Evolutionary conservation across 345 rosid species (phyloP).

Genomic region (Ceriops tagal): DNA sequence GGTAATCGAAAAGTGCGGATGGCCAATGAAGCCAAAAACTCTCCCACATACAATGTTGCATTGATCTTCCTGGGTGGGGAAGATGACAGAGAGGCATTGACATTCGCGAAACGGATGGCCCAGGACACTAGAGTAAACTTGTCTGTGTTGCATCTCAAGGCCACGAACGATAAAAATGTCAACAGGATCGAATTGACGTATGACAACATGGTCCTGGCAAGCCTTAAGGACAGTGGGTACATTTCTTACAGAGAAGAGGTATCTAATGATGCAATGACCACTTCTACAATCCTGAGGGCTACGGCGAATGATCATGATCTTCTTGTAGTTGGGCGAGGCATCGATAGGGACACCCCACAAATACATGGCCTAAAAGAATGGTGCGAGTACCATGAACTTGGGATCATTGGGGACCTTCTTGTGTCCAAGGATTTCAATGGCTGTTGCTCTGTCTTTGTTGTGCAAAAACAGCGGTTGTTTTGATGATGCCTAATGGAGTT

Average conservation of each 20-base stretch:
- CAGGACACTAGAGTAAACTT: conserved; percentile 15
- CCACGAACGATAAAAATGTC: not conserved
- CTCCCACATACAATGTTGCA: conserved; percentile 15
- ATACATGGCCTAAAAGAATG: conserved; percentile 9
- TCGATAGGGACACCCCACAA: not conserved
- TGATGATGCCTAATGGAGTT: not conserved
- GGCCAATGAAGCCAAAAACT: conserved; percentile 7
- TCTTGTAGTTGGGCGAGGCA: conserved; percentile 9
- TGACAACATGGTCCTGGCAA: not conserved
- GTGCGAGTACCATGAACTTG: conserved; percentile 11
- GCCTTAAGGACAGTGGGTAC: not conserved
- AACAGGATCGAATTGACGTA: not conserved
- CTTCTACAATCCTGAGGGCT: conserved; percentile 1
- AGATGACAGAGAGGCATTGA: conserved; percentile 40
- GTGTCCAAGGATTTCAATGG: not conserved
- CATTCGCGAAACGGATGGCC: conserved; percentile 26
- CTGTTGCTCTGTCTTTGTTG: conserved; percentile 4
- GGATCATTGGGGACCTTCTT: conserved; percentile 3
- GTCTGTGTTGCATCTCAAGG: conserved; percentile 13
- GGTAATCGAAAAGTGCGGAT: not conserved
- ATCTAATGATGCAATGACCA: not conserved
- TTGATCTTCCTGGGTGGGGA: conserved; percentile 35
- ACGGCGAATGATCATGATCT: conserved; percentile 5
- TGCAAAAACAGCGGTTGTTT: conserved; percentile 2
- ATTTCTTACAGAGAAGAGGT: not conserved